These are phyloP conservation scores for Phytopythium boreale DNA, from an alignment of 352 stramenopile species.

Conservation along the genomic window DNA sequence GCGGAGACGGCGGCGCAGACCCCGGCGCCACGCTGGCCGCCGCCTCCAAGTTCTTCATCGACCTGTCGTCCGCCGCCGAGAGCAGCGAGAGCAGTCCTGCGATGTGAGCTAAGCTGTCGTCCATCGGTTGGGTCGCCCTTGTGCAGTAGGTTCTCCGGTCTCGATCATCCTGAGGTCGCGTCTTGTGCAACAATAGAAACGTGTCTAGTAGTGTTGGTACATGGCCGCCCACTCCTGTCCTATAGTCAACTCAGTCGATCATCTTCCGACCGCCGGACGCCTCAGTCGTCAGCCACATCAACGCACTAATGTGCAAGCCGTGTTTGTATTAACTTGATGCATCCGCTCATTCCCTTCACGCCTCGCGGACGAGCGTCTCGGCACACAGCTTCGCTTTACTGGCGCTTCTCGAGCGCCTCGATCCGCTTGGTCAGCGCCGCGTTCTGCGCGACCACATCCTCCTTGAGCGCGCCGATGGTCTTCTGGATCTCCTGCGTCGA, in stretches of 20 bases:
- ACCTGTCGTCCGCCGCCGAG: not conserved
- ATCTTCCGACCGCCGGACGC: no score
- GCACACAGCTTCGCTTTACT: conserved; percentile 22
- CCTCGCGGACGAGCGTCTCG: not conserved
- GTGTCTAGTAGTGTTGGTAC: not conserved
- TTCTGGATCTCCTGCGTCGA: conserved; percentile 73
- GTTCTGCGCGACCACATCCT: conserved; percentile 68
- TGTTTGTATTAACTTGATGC: not conserved
- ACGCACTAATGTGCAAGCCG: not conserved
- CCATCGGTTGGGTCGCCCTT: not conserved
- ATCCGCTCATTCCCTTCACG: not conserved
- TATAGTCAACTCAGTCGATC: not conserved
- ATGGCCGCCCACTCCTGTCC: not conserved
- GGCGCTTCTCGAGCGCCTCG: conserved; percentile 67
- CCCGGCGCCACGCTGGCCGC: conserved; percentile 1
- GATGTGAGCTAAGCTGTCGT: not conserved
- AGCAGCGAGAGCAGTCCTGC: not conserved
- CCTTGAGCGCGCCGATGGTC: conserved; percentile 61
- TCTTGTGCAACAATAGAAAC: not conserved
- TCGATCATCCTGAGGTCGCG: not conserved
- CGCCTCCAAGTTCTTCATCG: conserved; percentile 7
- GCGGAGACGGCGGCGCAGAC: not conserved
- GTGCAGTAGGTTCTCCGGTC: not conserved
- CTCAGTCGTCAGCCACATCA: no score
- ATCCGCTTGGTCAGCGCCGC: conserved; percentile 65